Evolutionary conservation across 208 protist species (phyloP).

Genomic region (Tritrichomonas musculus): DNA sequence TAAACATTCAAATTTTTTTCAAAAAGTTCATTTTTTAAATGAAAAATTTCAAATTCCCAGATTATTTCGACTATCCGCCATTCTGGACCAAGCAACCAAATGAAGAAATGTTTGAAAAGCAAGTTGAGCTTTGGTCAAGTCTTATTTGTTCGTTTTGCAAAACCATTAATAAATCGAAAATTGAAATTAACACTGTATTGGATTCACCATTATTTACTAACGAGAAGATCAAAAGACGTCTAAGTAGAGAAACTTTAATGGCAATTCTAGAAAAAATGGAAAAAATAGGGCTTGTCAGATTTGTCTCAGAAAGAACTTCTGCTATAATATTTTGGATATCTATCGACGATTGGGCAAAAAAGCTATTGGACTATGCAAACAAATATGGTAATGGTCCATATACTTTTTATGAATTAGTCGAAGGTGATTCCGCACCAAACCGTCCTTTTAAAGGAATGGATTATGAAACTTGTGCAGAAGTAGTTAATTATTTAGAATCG

Average conservation of each 20-base stretch:
- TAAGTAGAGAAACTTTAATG: neutral
- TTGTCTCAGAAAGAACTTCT: neutral
- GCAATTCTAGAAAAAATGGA: neutral
- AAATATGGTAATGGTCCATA: neutral
- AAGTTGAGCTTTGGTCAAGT: neutral
- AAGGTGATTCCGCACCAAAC: neutral
- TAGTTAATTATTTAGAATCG: neutral
- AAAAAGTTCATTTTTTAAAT: too few species aligned
- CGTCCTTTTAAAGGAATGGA: neutral
- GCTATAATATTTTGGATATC: neutral
- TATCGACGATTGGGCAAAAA: neutral
- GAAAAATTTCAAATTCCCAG: neutral
- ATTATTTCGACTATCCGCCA: neutral
- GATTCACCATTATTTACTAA: neutral
- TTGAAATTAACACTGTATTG: neutral
- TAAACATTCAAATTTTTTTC: too few species aligned
- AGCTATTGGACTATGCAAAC: neutral
- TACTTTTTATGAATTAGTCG: neutral
- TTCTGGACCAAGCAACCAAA: neutral
- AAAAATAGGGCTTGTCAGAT: neutral
- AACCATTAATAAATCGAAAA: neutral
- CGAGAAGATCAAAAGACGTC: neutral
- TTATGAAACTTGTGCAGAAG: neutral
- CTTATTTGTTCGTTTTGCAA: slow-evolving; percentile 1
- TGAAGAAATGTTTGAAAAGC: neutral